Percentiles rank a stretch among this genome's conserved stretches.
These are phyloP conservation scores for Thermothelomyces thermophilus DNA, from an alignment of 2,329 filamentous ascomycete species.

Conservation along the genomic window DNA sequence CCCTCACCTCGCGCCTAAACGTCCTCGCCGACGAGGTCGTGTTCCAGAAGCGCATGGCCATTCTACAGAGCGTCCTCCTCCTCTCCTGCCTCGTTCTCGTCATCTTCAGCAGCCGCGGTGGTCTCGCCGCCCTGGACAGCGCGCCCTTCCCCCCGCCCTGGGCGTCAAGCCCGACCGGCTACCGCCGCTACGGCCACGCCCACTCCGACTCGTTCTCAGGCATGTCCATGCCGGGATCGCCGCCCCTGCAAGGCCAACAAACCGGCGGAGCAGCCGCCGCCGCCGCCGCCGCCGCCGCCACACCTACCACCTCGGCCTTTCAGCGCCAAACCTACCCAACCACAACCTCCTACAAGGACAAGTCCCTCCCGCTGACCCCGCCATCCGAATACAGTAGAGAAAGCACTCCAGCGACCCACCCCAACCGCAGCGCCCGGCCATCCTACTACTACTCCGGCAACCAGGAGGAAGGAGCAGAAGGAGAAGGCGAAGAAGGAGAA, in stretches of 20 bases:
- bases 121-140: slow-evolving; percentile 26
- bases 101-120: slow-evolving; percentile 64
- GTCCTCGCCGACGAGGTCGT: slow-evolving; percentile 89
- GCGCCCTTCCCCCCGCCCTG: slow-evolving; percentile 10
- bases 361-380: slow-evolving; percentile 30
- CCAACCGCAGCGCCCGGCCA: not conserved
- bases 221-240: slow-evolving; percentile 4
- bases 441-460: not conserved
- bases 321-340: slow-evolving; percentile 9
- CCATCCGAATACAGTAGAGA: slow-evolving; percentile 26
- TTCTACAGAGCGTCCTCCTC: slow-evolving; percentile 81
- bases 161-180: slow-evolving; percentile 16
- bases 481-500: not conserved
- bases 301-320: slow-evolving; percentile 11
- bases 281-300: not conserved
- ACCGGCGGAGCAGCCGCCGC: not conserved
- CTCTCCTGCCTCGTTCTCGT: slow-evolving; percentile 82
- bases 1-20: slow-evolving; percentile 71
- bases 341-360: slow-evolving; percentile 23
- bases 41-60: slow-evolving; percentile 84
- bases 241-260: not conserved
- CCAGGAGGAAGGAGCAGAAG: not conserved
- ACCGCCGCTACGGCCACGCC: slow-evolving; percentile 14
- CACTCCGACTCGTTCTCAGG: slow-evolving; percentile 9
- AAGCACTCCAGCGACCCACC: slow-evolving; percentile 19